phyloP scores from a whole-genome alignment of 176 grass and related monocot species.

The Urochloa ruziziensis region DNA sequence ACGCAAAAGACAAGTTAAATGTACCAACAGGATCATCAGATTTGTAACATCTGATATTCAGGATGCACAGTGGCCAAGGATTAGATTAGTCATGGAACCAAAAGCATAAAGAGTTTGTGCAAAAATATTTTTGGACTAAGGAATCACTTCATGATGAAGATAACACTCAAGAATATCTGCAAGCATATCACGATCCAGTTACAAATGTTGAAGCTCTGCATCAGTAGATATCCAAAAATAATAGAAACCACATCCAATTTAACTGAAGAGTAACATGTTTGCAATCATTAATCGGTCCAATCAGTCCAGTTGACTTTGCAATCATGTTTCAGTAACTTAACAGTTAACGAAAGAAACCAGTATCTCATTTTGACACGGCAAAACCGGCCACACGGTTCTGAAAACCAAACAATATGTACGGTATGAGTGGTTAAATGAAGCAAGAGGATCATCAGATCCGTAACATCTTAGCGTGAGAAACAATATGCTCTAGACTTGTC shows the following conservation, averaged over 20 bases:
- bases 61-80: no score
- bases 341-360: not conserved
- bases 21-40: not conserved
- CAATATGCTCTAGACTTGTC: not conserved
- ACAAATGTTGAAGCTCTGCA: not conserved
- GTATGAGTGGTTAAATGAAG: no score
- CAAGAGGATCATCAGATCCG: not conserved
- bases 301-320: not conserved
- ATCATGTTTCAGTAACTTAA: not conserved
- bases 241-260: not conserved
- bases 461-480: not conserved
- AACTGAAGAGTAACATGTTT: not conserved
- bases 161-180: not conserved
- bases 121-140: not conserved
- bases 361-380: not conserved
- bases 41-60: not conserved
- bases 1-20: not conserved
- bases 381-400: no score
- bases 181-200: not conserved
- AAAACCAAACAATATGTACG: not conserved
- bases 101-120: not conserved
- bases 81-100: not conserved
- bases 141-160: not conserved
- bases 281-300: not conserved
- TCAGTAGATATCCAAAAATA: not conserved